Percentiles rank a stretch among this genome's conserved stretches.
Conservation (phyloP, 257 asterid species). For the Galeopsis tetrahit region DNA sequence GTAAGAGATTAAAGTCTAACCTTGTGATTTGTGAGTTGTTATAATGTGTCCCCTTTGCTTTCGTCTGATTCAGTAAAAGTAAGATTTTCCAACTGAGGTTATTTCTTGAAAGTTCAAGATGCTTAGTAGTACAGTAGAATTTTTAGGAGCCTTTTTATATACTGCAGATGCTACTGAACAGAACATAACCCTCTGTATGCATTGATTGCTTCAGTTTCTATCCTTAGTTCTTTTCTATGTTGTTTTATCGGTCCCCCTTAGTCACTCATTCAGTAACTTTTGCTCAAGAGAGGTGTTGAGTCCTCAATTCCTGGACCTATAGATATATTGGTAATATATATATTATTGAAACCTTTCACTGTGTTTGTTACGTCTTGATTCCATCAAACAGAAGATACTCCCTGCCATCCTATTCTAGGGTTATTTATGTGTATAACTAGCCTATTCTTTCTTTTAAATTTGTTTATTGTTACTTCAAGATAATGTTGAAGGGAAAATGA, state of each 20-base stretch:
- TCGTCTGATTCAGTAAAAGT: background rate
- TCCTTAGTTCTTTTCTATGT: background rate
- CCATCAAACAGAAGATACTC: constrained; percentile 8
- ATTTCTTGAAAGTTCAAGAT: background rate
- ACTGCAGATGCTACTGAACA: constrained; percentile 14
- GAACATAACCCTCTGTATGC: background rate
- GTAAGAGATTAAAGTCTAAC: constrained; percentile 41
- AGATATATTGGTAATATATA: background rate
- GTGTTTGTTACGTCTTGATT: background rate
- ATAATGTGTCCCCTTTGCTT: background rate
- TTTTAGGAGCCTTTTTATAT: constrained; percentile 1
- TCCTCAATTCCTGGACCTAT: background rate
- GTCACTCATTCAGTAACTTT: background rate
- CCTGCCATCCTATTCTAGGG: too few species aligned
- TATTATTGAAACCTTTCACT: background rate
- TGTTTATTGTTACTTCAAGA: background rate
- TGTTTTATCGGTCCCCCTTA: background rate
- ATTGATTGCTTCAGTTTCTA: constrained; percentile 11
- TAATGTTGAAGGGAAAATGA: background rate
- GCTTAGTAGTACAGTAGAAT: background rate
- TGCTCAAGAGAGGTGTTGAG: background rate
- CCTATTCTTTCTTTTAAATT: constrained; percentile 3
- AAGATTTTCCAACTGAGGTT: background rate
- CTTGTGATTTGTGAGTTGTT: background rate
- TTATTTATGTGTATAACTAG: background rate